These are phyloP conservation scores for Penicillium italicum DNA, from an alignment of 2,329 filamentous ascomycete species.

Conservation along the genomic window DNA sequence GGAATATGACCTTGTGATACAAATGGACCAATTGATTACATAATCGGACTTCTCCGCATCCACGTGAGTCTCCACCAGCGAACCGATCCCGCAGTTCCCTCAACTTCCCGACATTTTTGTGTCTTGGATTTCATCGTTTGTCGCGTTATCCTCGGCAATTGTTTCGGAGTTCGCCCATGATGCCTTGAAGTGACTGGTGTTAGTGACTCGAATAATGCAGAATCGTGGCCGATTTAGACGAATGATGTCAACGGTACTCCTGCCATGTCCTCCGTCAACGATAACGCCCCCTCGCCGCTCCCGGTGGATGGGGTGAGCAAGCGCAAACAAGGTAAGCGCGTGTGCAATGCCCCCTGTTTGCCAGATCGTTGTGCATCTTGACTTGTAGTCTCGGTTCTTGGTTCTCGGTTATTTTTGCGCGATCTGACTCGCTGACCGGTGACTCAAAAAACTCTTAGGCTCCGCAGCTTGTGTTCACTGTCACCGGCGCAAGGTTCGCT, in stretches of 20 bases:
- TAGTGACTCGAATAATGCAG: conserved; percentile 20
- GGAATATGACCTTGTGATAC: neutral
- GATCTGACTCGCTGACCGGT: conserved; percentile 8
- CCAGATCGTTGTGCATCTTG: neutral
- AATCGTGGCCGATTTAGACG: conserved; percentile 21
- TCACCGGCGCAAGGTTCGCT: conserved; percentile 52
- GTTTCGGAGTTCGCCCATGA: conserved; percentile 11
- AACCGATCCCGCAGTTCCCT: conserved; percentile 25
- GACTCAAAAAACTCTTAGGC: conserved; percentile 26
- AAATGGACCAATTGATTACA: conserved; percentile 9
- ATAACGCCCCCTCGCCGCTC: conserved; percentile 31
- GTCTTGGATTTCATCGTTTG: conserved; percentile 17
- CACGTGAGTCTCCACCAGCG: conserved; percentile 24
- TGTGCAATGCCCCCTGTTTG: neutral
- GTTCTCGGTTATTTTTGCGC: neutral
- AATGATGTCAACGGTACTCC: conserved; percentile 28
- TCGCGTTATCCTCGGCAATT: conserved; percentile 18
- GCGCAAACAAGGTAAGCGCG: conserved; percentile 37
- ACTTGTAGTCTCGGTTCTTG: neutral
- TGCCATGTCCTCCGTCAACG: conserved; percentile 39
- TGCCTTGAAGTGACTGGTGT: conserved; percentile 16
- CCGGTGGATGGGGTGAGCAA: conserved; percentile 37
- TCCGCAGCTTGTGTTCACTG: conserved; percentile 49
- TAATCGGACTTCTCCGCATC: conserved; percentile 27
- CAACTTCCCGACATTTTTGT: conserved; percentile 26